These are phyloP conservation scores for Serendipita indica DNA, from an alignment of 768 basidiomycete genomes.

Conservation along the genomic window DNA sequence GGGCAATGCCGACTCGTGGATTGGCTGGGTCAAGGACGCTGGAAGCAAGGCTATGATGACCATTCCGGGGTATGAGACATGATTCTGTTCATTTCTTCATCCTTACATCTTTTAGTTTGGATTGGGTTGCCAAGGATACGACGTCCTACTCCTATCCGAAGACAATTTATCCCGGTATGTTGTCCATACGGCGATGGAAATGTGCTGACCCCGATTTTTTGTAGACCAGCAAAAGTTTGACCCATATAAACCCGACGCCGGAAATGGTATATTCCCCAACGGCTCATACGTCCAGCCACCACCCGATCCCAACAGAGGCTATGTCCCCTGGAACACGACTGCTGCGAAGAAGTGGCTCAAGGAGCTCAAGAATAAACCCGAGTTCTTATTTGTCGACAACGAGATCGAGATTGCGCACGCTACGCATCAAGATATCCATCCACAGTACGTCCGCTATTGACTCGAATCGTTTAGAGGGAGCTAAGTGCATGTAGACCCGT, in stretches of 20 bases:
- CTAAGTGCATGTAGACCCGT: conserved; percentile 23
- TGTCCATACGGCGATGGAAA: background rate
- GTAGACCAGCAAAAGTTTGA: conserved; percentile 32
- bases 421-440: conserved; percentile 46
- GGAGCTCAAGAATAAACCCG: conserved; percentile 33
- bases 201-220: background rate
- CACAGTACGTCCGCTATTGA: conserved; percentile 21
- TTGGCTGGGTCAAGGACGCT: conserved; percentile 34
- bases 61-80: conserved; percentile 31
- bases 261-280: conserved; percentile 33
- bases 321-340: conserved; percentile 35
- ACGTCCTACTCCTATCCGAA: conserved; percentile 38
- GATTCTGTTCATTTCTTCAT: background rate
- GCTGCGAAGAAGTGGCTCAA: conserved; percentile 31
- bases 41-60: conserved; percentile 32
- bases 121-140: conserved; percentile 41
- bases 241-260: conserved; percentile 35
- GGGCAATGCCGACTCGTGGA: conserved; percentile 33
- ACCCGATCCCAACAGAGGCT: conserved; percentile 26
- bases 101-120: conserved; percentile 25
- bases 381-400: conserved; percentile 36
- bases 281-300: conserved; percentile 31
- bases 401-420: conserved; percentile 40
- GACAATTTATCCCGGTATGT: conserved; percentile 30
- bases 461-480: background rate